phyloP scores from a whole-genome alignment of 2,329 filamentous ascomycete species.

The Scolecobasidium constrictum region DNA sequence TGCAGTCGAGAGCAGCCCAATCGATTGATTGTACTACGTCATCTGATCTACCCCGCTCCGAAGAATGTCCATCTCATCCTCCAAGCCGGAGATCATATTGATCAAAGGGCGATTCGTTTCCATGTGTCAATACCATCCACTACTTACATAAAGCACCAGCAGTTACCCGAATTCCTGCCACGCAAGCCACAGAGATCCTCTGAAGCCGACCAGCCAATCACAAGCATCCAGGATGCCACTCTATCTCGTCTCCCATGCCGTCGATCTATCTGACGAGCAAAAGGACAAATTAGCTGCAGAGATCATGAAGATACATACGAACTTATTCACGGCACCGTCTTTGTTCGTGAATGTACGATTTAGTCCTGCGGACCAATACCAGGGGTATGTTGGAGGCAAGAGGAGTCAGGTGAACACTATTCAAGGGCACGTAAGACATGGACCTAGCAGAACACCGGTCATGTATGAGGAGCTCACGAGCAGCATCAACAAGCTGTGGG shows the following conservation, averaged over 20 bases:
- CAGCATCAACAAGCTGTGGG: slow-evolving; percentile 3
- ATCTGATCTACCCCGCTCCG: no score
- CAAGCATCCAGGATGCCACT: no score
- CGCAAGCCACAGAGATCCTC: no score
- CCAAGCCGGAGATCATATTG: no score
- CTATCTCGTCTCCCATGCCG: slow-evolving; percentile 32
- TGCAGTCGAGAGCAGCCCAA: no score
- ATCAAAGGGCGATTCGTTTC: no score
- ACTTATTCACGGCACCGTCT: slow-evolving; percentile 29
- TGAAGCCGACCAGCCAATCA: no score
- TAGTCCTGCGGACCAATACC: slow-evolving; percentile 15
- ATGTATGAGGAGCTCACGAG: slow-evolving; percentile 18
- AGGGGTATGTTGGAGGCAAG: slow-evolving; percentile 27
- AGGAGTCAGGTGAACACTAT: slow-evolving; percentile 20
- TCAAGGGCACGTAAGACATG: slow-evolving; percentile 22
- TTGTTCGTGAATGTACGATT: slow-evolving; percentile 36
- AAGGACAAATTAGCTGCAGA: slow-evolving; percentile 26
- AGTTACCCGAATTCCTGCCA: no score
- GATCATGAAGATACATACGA: slow-evolving; percentile 31
- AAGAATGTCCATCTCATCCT: no score
- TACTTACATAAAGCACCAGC: no score
- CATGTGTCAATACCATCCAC: no score
- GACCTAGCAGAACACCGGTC: slow-evolving; percentile 19
- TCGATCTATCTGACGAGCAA: slow-evolving; percentile 22
- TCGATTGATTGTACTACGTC: no score